Conservation (phyloP, 345 rosid species). For the Syzygium grande region DNA sequence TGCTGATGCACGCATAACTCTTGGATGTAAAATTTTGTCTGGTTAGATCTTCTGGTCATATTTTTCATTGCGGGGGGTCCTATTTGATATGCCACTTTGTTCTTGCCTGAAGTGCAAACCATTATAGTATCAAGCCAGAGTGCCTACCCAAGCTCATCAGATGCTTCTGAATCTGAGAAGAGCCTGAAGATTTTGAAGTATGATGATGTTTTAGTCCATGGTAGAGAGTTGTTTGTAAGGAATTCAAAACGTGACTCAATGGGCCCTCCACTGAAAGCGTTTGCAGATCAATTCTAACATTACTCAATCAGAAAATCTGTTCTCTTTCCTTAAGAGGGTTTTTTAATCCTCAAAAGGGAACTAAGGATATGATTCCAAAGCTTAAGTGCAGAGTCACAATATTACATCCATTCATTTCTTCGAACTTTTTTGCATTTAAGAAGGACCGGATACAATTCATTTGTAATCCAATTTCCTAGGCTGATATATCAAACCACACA, state of each 20-base stretch:
- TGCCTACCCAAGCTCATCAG: not conserved
- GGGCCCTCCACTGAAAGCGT: not conserved
- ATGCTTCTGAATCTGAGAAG: not conserved
- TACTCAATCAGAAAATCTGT: not conserved
- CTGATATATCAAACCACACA: not conserved
- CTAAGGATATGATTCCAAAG: not conserved
- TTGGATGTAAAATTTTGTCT: not conserved
- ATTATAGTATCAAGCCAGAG: not conserved
- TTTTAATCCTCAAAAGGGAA: not conserved
- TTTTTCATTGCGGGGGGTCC: not conserved
- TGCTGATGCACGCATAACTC: not conserved
- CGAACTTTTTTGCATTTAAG: not conserved
- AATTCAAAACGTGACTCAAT: not conserved
- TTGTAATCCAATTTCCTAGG: not conserved
- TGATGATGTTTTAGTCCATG: not conserved
- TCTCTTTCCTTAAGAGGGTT: not conserved
- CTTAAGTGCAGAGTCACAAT: not conserved
- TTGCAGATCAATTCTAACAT: not conserved
- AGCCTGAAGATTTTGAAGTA: not conserved
- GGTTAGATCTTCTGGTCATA: not conserved
- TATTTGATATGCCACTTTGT: not conserved
- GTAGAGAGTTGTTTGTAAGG: not conserved
- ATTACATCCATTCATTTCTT: not conserved
- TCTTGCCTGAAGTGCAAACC: not conserved
- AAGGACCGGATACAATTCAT: not conserved